Conservation (phyloP, 2,329 filamentous ascomycete species). For the Fusarium pseudograminearum region DNA sequence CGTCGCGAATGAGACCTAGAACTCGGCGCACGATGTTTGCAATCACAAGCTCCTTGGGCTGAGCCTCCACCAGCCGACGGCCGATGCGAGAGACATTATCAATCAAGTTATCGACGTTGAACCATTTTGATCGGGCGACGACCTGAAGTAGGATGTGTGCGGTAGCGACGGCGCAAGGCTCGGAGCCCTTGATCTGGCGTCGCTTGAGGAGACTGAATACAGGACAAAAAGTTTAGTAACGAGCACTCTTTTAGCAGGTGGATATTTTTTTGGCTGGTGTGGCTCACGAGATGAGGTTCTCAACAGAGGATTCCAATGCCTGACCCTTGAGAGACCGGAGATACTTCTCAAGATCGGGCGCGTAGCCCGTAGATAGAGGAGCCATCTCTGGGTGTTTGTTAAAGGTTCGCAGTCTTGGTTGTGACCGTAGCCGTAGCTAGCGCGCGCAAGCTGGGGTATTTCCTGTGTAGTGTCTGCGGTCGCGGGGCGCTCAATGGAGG, state of each 20-base stretch:
- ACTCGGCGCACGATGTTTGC: conserved; percentile 95
- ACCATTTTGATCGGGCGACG: conserved; percentile 83
- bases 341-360: conserved; percentile 82
- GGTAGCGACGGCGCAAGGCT: conserved; percentile 91
- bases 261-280: conserved; percentile 7
- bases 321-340: conserved; percentile 82
- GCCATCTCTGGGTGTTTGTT: conserved; percentile 49
- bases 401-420: conserved; percentile 19
- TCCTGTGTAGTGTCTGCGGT: conserved; percentile 28
- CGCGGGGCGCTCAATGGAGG: conserved; percentile 39
- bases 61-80: conserved; percentile 80
- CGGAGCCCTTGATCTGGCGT: conserved; percentile 87
- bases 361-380: conserved; percentile 55
- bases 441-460: conserved; percentile 37
- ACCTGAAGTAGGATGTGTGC: conserved; percentile 89
- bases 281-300: conserved; percentile 82
- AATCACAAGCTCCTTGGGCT: conserved; percentile 90
- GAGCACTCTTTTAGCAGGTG: not conserved
- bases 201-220: conserved; percentile 81
- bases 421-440: conserved; percentile 23
- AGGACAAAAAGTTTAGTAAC: conserved; percentile 28
- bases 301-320: conserved; percentile 83
- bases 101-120: conserved; percentile 82
- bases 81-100: conserved; percentile 84
- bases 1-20: conserved; percentile 89